Base-by-base conservation (phyloP, 2,329 filamentous ascomycete genomes). In the Karstenula rhodostoma region DNA sequence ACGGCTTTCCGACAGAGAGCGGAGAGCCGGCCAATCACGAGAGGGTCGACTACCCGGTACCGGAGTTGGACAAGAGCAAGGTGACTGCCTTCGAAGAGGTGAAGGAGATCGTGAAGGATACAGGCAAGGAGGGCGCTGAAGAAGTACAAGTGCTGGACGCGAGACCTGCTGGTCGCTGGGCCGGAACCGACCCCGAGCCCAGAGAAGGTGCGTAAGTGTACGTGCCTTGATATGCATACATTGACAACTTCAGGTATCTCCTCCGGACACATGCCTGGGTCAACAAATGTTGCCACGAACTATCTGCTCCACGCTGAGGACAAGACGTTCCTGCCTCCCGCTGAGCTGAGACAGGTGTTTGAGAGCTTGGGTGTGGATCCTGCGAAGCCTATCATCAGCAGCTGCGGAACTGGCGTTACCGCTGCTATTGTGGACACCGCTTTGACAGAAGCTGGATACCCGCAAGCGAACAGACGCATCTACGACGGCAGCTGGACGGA, bases 401-500 rank as follows among this genome's bases (percentile, higher is more conserved):
- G 87, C 71, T 99, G 95, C 71, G 95, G 95, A 13, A 97, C 94
- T 7, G 95, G 95, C 35, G 94, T 99, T 54, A 98, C 94, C 12
- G 95, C 95, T 8, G 92, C 92, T 19, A 87, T 97, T 46, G 87
- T 99, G 44, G 95, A 99, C 74, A 90, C 93, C 40, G 95, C 93
- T 1, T 80, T 99, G 56, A 87, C 87, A 32, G 89, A 93, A 77
- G 92, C 94, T 23, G 89, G 89, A 1, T 94, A 88, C 73, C 91
- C 90, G 1, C 82, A 86, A 4, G 85, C 89, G 62, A 86, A 86
- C 57, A 87, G 92, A 67, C 89, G 86, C 73, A 84, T 99, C 23
- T 99, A 99, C 73, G 95, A 99, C 77, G 95, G 95, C 50, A 97
- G 94, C 78, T 99, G 95, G 95, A 98, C 95, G 86, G 96, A 83